These are phyloP conservation scores for Orbilia brochopaga DNA, from an alignment of 2,329 filamentous ascomycete species.

Conservation along the genomic window DNA sequence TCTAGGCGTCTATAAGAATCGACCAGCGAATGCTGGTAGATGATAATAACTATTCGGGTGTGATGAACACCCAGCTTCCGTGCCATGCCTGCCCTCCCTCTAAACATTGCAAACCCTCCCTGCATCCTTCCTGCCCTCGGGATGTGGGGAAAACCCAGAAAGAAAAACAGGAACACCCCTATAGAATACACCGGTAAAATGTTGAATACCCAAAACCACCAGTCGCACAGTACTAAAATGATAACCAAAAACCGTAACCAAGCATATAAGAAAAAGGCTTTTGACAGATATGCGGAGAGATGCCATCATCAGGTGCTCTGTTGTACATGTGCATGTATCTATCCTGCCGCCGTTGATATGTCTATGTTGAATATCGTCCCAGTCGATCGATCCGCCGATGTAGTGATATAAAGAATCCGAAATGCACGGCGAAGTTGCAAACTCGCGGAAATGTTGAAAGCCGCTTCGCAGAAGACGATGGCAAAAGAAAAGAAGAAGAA, in stretches of 20 bases:
- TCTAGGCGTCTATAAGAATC: neutral
- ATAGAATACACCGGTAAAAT: conserved; percentile 48
- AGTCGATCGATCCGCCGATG: conserved; percentile 12
- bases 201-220: conserved; percentile 38
- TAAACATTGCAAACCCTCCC: neutral
- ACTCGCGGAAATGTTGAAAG: conserved; percentile 39
- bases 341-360: conserved; percentile 5
- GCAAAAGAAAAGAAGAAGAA: conserved; percentile 9
- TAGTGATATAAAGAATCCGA: neutral
- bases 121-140: neutral
- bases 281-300: conserved; percentile 1
- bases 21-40: neutral
- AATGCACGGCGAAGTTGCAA: neutral
- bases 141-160: neutral
- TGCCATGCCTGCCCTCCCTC: neutral
- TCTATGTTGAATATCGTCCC: conserved; percentile 44
- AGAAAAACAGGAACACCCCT: conserved; percentile 17
- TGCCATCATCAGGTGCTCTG: conserved; percentile 6
- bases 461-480: conserved; percentile 21
- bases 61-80: neutral
- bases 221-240: conserved; percentile 1
- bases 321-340: neutral
- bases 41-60: neutral
- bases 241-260: conserved; percentile 3
- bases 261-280: conserved; percentile 9